phyloP scores from a whole-genome alignment of 805 yeast species.

The Cyberlindnera galapagoensis region DNA sequence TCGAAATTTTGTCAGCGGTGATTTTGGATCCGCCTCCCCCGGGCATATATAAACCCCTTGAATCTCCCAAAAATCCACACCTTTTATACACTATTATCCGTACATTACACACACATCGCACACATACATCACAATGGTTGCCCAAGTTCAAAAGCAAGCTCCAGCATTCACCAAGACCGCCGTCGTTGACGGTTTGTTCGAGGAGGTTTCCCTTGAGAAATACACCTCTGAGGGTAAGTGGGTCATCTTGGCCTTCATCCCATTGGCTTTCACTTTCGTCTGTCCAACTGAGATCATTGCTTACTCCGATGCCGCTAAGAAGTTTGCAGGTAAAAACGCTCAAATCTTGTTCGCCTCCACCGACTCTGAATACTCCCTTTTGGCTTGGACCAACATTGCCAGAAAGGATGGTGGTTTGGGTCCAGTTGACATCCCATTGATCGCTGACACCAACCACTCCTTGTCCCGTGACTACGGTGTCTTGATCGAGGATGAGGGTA shows the following conservation, averaged over 20 bases:
- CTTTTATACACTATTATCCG: too few relatives aligned
- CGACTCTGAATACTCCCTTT: slow-evolving; percentile 94
- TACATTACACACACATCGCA: neutral
- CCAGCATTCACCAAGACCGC: slow-evolving; percentile 96
- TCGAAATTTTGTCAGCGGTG: slow-evolving; percentile 18
- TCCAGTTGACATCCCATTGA: slow-evolving; percentile 85
- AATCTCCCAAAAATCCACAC: too few relatives aligned
- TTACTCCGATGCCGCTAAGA: slow-evolving; percentile 90
- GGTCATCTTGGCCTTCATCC: slow-evolving; percentile 95
- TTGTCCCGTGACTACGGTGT: slow-evolving; percentile 97
- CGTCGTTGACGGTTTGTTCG: slow-evolving; percentile 93
- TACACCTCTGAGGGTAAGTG: slow-evolving; percentile 84
- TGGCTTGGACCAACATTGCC: slow-evolving; percentile 97
- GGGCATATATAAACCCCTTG: too few relatives aligned
- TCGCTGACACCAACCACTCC: slow-evolving; percentile 96
- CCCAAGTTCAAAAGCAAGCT: slow-evolving; percentile 91
- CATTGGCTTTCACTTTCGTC: slow-evolving; percentile 98
- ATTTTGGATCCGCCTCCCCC: slow-evolving; percentile 7
- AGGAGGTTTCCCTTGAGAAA: slow-evolving; percentile 89
- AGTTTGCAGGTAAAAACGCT: slow-evolving; percentile 80
- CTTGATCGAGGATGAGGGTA: slow-evolving; percentile 90
- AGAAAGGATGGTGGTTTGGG: slow-evolving; percentile 99
- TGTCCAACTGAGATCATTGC: slow-evolving; percentile 99
- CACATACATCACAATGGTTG: slow-evolving; percentile 57
- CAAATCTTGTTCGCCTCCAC: slow-evolving; percentile 95